Evolutionary conservation across 306 rosid genomes (phyloP).

Genomic region (Canavalia gladiata): DNA sequence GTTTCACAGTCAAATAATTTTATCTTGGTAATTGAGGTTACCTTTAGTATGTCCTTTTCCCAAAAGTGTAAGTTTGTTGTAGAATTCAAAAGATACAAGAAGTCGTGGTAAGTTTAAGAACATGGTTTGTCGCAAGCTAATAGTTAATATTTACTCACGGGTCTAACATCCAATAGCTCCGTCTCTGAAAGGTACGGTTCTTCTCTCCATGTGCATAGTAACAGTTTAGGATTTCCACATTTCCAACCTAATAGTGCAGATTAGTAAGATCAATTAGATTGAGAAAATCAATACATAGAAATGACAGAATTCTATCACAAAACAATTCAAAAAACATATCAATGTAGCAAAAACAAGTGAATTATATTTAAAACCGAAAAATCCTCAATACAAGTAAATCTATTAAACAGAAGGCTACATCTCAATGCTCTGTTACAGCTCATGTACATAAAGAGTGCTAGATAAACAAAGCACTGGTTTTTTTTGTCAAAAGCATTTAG

Average conservation of each 20-base stretch:
- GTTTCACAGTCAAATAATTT: constrained; percentile 40
- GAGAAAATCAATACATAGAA: constrained; percentile 37
- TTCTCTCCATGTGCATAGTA: constrained; percentile 98
- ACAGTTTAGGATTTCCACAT: constrained; percentile 87
- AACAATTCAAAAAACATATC: constrained; percentile 29
- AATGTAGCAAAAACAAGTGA: constrained; percentile 34
- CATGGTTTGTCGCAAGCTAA: constrained; percentile 34
- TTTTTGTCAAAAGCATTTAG: constrained; percentile 12
- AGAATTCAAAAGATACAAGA: constrained; percentile 25
- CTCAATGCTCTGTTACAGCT: constrained; percentile 22
- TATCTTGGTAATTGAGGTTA: constrained; percentile 27
- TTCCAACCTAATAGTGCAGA: constrained; percentile 80
- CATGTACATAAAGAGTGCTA: constrained; percentile 2
- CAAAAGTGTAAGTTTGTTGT: neutral
- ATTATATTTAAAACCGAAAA: neutral
- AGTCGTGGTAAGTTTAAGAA: constrained; percentile 19
- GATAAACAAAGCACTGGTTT: neutral
- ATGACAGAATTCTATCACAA: constrained; percentile 33
- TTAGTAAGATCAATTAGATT: constrained; percentile 46
- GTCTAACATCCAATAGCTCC: constrained; percentile 97
- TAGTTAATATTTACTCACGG: constrained; percentile 73
- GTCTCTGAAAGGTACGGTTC: constrained; percentile 86
- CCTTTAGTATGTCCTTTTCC: constrained; percentile 22
- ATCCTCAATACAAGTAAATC: constrained; percentile 32
- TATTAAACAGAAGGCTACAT: constrained; percentile 2